Percentiles rank a stretch among this genome's conserved stretches.
Evolutionary conservation across 371 early-diverging fungal species (phyloP).

Genomic region (Rhizomucor miehei): DNA sequence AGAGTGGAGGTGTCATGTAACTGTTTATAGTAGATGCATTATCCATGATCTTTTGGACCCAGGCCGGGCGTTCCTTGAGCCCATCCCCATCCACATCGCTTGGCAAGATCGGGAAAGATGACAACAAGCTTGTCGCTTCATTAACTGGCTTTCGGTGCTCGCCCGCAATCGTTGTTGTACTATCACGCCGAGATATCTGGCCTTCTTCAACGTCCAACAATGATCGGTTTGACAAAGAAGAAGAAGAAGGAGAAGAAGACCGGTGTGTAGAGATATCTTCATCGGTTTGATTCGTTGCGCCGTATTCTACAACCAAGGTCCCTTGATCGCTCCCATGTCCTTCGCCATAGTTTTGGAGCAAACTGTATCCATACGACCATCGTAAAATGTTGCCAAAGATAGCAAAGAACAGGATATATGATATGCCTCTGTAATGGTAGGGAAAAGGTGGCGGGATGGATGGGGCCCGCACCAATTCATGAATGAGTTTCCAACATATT

Average conservation of each 20-base stretch:
- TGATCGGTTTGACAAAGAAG: too few species aligned
- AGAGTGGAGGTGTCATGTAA: constrained; percentile 64
- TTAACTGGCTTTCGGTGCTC: not conserved
- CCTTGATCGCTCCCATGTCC: not conserved
- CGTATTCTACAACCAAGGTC: not conserved
- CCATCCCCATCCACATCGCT: not conserved
- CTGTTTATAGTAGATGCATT: constrained; percentile 8
- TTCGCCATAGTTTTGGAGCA: constrained; percentile 35
- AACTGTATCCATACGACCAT: constrained; percentile 73
- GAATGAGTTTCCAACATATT: too few species aligned
- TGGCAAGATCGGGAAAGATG: constrained; percentile 7
- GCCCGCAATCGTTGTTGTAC: not conserved
- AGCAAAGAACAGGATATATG: constrained; percentile 74
- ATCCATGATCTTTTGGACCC: not conserved
- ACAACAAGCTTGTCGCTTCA: constrained; percentile 7
- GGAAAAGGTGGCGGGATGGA: too few species aligned
- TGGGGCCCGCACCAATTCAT: too few species aligned
- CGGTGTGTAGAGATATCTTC: not conserved
- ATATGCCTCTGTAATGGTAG: constrained; percentile 53
- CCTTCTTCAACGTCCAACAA: not conserved
- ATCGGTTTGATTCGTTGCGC: not conserved
- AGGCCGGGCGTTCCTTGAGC: not conserved
- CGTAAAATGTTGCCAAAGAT: constrained; percentile 70
- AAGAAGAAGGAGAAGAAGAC: not conserved
- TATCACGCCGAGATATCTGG: constrained; percentile 13